Evolutionary conservation across 1,139 yeast genomes (phyloP), one percentile per base, ranked within the genome.

Genomic region (Sugiyamaella xylanicola): DNA sequence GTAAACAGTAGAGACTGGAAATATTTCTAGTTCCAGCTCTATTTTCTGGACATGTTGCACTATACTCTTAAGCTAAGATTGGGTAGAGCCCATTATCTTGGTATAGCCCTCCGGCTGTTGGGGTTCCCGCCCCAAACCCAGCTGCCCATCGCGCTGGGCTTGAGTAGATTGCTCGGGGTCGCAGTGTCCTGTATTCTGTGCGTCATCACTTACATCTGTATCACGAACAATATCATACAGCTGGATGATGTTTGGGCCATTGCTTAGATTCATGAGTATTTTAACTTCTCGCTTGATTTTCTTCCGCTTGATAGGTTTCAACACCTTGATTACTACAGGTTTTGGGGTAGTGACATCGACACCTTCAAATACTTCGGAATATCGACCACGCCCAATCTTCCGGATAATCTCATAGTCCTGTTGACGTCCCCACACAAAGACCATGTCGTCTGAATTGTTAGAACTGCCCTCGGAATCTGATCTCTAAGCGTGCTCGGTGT

Each of bases 331-430:
- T 46, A 92, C 96, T 47, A 79, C 75, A 35, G 63, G 61, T 37
- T 50, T 40, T 32, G 61, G 56, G 42, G 64, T 60, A 29, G 60
- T 54, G 17, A 71, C 56, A 65, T 85, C 85, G 16, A 85, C 74
- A 22, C 91, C 92, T 58, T 82, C 82, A 70, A 92, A 92, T 39
- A 92, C 98, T 72, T 92, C 98, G 5, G 96, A 87, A 71, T 92
- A 92, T 72, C 91, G 90, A 25, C 98, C 98, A 59, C 97, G 81
- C 13, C 98, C 98, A 43, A 92, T 87, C 69, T 91, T 91, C 61
- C 83, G 79, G 54, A 89, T 80, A 61, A 92, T 89, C 72, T 92
- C 98, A 71, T 91, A 92, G 70, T 85, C 83, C 54, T 79, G 77
- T 60, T 85, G 86, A 53, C 77, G 73, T 2, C 91, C 82, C 81